Conservation (phyloP, 148 eudicot genomes). For the Polygonum maritimum region DNA sequence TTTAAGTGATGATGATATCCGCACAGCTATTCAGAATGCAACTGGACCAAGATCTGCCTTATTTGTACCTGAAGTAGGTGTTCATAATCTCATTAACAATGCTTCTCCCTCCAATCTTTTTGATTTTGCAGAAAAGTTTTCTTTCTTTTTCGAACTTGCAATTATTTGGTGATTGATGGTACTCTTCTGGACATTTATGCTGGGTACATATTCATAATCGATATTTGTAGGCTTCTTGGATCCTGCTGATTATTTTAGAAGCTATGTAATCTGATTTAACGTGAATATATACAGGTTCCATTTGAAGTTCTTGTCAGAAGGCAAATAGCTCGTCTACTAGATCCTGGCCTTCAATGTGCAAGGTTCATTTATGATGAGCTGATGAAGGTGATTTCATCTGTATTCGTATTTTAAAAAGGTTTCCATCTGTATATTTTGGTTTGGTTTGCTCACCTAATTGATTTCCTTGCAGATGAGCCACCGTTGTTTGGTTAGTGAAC, state of each 20-base stretch:
- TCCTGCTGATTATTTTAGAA: not conserved
- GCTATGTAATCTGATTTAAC: not conserved
- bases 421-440: not conserved
- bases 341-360: constrained; percentile 78
- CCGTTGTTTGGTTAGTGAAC: constrained; percentile 55
- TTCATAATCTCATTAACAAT: not conserved
- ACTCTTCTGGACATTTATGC: not conserved
- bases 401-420: not conserved
- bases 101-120: not conserved
- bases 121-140: not conserved
- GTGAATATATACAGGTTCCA: constrained; percentile 15
- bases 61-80: constrained; percentile 41
- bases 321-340: constrained; percentile 63
- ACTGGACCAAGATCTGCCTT: constrained; percentile 40
- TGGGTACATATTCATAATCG: not conserved
- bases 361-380: constrained; percentile 68
- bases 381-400: constrained; percentile 31
- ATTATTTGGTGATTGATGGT: not conserved
- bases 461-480: constrained; percentile 54
- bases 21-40: constrained; percentile 45
- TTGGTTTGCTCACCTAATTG: not conserved
- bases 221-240: not conserved
- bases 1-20: constrained; percentile 32
- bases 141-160: not conserved
- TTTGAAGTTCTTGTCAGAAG: constrained; percentile 33